These are phyloP conservation scores for Globisporangium emineosum DNA, from an alignment of 352 stramenopile genomes.

Conservation along the genomic window DNA sequence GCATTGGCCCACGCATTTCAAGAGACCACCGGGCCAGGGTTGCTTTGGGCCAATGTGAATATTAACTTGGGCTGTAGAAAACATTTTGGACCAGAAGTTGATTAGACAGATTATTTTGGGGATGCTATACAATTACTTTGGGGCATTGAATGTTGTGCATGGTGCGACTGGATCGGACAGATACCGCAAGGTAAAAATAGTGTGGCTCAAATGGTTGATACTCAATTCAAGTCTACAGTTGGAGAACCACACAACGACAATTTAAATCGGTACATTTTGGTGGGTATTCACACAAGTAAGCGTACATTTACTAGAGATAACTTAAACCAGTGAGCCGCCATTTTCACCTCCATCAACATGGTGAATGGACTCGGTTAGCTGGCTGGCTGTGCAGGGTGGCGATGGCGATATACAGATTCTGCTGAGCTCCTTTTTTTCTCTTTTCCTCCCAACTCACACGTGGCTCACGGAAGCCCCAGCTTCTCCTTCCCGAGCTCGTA, in stretches of 20 bases:
- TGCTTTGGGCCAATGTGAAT: neutral
- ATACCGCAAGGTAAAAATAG: neutral
- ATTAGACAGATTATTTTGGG: neutral
- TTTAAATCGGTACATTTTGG: neutral
- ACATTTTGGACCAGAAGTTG: neutral
- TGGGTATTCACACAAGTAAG: neutral
- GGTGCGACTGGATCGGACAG: neutral
- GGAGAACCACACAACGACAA: neutral
- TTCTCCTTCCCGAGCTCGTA: slow-evolving; percentile 82
- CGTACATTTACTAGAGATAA: neutral
- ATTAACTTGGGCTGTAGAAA: neutral
- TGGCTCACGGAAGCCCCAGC: slow-evolving; percentile 43
- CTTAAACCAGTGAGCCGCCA: neutral
- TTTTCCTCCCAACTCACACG: neutral
- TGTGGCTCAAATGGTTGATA: neutral
- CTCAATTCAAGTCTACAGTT: neutral
- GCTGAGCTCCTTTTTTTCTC: neutral
- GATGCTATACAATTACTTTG: neutral
- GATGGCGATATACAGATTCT: neutral
- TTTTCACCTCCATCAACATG: neutral
- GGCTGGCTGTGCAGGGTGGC: neutral
- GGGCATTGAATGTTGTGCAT: neutral
- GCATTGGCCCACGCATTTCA: neutral
- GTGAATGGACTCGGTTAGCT: neutral
- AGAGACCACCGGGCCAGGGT: neutral